These are phyloP conservation scores for Mycosphaerella arachidis DNA, from an alignment of 2,329 filamentous ascomycete species.

Conservation along the genomic window DNA sequence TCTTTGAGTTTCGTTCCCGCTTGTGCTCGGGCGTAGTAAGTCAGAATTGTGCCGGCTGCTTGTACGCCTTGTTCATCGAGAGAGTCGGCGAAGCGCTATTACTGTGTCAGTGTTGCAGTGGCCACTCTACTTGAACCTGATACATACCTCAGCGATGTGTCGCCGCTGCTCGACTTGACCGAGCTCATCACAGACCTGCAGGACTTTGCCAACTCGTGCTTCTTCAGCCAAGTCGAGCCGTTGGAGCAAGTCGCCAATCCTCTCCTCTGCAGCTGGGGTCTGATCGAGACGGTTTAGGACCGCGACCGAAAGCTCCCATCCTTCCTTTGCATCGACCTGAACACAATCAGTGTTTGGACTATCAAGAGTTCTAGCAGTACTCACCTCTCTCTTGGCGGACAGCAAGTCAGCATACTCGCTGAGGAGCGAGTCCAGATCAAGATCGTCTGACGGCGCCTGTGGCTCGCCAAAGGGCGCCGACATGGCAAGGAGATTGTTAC, in stretches of 20 bases:
- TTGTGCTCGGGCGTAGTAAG: conserved; percentile 87
- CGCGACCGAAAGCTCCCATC: conserved; percentile 86
- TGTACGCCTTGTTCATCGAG: conserved; percentile 63
- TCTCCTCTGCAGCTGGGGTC: conserved; percentile 63
- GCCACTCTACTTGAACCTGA: conserved; percentile 19
- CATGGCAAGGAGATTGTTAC: conserved; percentile 79
- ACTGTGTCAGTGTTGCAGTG: neutral
- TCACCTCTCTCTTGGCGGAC: conserved; percentile 32
- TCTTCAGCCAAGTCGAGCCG: conserved; percentile 68
- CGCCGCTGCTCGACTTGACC: conserved; percentile 75
- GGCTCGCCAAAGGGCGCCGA: conserved; percentile 54
- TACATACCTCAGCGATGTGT: conserved; percentile 72
- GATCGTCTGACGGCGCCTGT: conserved; percentile 57
- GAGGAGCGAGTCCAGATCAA: conserved; percentile 79
- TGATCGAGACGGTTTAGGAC: conserved; percentile 79
- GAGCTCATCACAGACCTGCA: conserved; percentile 70
- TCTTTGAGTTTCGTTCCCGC: conserved; percentile 73
- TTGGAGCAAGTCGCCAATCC: conserved; percentile 69
- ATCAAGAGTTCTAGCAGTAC: neutral
- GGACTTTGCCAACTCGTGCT: conserved; percentile 73
- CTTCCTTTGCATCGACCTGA: conserved; percentile 45
- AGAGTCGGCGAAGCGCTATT: conserved; percentile 74
- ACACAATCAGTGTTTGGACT: conserved; percentile 30
- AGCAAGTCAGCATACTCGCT: conserved; percentile 69
- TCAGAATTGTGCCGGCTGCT: conserved; percentile 73